phyloP scores from a whole-genome alignment of 331 rosid species.

The Dryas integrifolia region DNA sequence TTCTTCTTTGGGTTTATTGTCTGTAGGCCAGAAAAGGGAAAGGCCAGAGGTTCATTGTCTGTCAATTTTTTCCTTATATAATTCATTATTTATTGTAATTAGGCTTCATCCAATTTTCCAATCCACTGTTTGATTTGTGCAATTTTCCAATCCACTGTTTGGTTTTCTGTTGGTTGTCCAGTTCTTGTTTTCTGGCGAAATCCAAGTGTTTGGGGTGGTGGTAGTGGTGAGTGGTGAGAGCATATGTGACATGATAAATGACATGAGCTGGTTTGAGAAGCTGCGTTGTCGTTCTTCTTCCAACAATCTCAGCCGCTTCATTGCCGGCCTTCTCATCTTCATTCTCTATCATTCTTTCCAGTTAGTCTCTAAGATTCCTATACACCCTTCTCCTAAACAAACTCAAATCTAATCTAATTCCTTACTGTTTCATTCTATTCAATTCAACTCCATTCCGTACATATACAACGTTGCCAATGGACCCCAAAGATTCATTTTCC shows the following conservation, averaged over 20 bases:
- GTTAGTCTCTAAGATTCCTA: conserved; percentile 60
- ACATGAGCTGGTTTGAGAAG: conserved; percentile 56
- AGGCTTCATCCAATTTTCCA: too few relatives aligned
- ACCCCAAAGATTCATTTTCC: conserved; percentile 44
- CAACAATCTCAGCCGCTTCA: conserved; percentile 62
- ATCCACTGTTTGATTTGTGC: too few relatives aligned
- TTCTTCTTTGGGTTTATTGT: background rate
- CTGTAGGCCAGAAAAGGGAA: background rate
- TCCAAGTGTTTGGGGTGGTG: background rate
- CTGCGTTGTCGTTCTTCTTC: conserved; percentile 42
- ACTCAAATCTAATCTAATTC: background rate
- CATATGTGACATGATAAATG: conserved; percentile 24
- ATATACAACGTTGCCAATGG: conserved; percentile 30
- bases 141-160: too few relatives aligned
- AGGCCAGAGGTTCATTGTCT: background rate
- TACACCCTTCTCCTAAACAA: conserved; percentile 49
- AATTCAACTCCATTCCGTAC: background rate
- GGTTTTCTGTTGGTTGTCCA: too few relatives aligned
- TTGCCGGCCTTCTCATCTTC: conserved; percentile 61
- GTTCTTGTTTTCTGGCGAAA: too few relatives aligned
- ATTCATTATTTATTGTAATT: too few relatives aligned
- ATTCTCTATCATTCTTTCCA: conserved; percentile 60
- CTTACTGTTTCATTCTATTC: background rate
- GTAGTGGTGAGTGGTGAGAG: background rate
- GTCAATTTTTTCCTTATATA: too few relatives aligned